phyloP scores from a whole-genome alignment of 2,329 filamentous ascomycete species.

The Tympanopsis confertula region DNA sequence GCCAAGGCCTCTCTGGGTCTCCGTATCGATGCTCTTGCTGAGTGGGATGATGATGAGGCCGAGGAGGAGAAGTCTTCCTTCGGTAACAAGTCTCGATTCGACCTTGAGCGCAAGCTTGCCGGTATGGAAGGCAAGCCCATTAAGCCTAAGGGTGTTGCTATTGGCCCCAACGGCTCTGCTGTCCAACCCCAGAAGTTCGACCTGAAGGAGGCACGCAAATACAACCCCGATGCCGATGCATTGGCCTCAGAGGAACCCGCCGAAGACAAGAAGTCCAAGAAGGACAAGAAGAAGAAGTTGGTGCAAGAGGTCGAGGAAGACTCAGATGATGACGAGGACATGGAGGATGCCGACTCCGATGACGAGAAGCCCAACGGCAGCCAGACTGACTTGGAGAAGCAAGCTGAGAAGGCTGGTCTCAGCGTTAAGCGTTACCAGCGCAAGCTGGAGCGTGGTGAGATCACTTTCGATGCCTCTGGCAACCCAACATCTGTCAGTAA shows the following conservation, averaged over 20 bases:
- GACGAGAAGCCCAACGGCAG: slow-evolving; percentile 14
- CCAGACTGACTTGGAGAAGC: slow-evolving; percentile 12
- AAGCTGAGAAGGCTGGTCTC: slow-evolving; percentile 54
- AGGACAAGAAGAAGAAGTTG: slow-evolving; percentile 25
- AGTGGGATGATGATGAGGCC: slow-evolving; percentile 55
- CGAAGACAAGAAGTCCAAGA: slow-evolving; percentile 27
- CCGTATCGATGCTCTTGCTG: slow-evolving; percentile 78
- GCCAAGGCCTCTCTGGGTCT: slow-evolving; percentile 88
- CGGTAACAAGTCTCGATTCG: slow-evolving; percentile 60
- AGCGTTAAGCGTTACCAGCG: slow-evolving; percentile 68
- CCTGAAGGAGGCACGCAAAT: slow-evolving; percentile 84
- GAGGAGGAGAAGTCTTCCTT: slow-evolving; percentile 82
- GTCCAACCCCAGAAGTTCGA: slow-evolving; percentile 68
- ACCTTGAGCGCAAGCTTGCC: slow-evolving; percentile 66
- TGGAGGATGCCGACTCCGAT: slow-evolving; percentile 17
- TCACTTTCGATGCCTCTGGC: slow-evolving; percentile 53
- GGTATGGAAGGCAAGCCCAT: slow-evolving; percentile 83
- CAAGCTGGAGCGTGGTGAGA: slow-evolving; percentile 67
- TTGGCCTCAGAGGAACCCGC: slow-evolving; percentile 58
- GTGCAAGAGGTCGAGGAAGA: slow-evolving; percentile 26
- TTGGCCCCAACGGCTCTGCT: slow-evolving; percentile 59
- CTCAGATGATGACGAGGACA: slow-evolving; percentile 26
- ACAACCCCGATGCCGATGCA: slow-evolving; percentile 89
- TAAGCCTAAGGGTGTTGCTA: slow-evolving; percentile 61
- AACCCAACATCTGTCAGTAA: slow-evolving; percentile 59